Evolutionary conservation across 75 land plant species (phyloP), one percentile per base, ranked within the genome.

Genomic region (Larix kaempferi): DNA sequence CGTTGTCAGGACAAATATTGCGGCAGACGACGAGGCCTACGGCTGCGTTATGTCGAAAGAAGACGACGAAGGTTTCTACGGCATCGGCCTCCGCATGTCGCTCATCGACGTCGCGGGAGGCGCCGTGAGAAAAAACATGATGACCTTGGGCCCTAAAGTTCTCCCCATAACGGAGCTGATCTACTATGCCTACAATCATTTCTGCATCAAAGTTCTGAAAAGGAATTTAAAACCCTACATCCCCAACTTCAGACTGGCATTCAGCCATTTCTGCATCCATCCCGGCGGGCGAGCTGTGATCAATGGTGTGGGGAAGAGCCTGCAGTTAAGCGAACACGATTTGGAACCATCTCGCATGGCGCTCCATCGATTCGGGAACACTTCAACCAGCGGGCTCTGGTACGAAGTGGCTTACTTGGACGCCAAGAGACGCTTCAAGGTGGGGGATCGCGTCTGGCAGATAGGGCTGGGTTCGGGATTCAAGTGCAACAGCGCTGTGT

Each of bases 271-370:
- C 64, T 90, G 85, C 57, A 55, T 90, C 44, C 91, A 87, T 71
- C 74, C 89, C 0, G 92, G 89, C 2, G 89, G 92, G 19, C 78
- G 74, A 71, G 92, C 89, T 7, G 84, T 87, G 11, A 81, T 87
- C 2, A 87, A 90, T 23, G 89, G 81, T 0, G 52, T 87, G 4
- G 87, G 81, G 4, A 71, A 69, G 54, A 83, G 37, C 57, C 80
- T 87, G 2, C 61, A 59, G 26, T 76, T 90, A 17, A 81, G 75
- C 4, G 82, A 78, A 29, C 41, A 83, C 54, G 86, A 90, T 75
- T 54, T 87, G 26, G 92, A 90, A 78, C 88, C 91, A 4, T 79
- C 93, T 2, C 57, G 85, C n/a, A 91, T 91, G 93, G 82, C 89
- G 5, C 82, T 85, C 6, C 82, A 85, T 64, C 67, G 91, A 19